A percentile compares a stretch with the other conserved stretches of the same genome.
phyloP scores from a whole-genome alignment of 305 asterid genomes.

The Fraxinus ornus region DNA sequence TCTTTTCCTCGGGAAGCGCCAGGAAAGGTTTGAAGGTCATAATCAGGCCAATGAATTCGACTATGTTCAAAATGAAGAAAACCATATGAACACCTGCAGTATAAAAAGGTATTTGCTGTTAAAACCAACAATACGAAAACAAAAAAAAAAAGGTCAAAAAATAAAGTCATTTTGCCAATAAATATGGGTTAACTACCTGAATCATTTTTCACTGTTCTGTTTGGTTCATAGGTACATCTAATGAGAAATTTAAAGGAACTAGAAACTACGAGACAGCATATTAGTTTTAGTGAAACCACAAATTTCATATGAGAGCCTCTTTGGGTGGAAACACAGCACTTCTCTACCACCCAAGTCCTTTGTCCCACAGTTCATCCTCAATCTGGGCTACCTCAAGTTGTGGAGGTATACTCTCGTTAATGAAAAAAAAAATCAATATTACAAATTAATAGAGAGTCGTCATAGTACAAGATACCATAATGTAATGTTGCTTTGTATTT shows the following conservation, averaged over 20 bases:
- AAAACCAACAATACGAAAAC: slow-evolving; percentile 4
- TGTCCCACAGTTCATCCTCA: not conserved
- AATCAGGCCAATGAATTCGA: slow-evolving; percentile 42
- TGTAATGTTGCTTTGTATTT: not conserved
- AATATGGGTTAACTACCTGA: not conserved
- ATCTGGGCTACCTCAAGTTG: not conserved
- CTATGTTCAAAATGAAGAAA: slow-evolving; percentile 42
- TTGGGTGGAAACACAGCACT: not conserved
- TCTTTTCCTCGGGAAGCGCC: slow-evolving; percentile 23
- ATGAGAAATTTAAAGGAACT: not conserved
- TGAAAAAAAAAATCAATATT: not conserved
- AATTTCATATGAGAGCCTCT: not conserved
- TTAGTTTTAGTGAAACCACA: not conserved
- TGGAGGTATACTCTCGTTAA: not conserved
- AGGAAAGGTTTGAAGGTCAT: slow-evolving; percentile 44
- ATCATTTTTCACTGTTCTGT: not conserved
- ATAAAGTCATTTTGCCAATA: not conserved
- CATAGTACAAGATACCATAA: not conserved
- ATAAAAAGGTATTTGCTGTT: not conserved
- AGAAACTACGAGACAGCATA: not conserved
- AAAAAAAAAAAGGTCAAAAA: not conserved
- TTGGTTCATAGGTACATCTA: not conserved
- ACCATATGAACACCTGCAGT: slow-evolving; percentile 56
- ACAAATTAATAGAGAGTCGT: not conserved
- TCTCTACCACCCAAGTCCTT: not conserved